Percentiles rank a stretch among this genome's conserved stretches.
phyloP scores from a whole-genome alignment of 805 yeast species.

The Ogataea henricii region DNA sequence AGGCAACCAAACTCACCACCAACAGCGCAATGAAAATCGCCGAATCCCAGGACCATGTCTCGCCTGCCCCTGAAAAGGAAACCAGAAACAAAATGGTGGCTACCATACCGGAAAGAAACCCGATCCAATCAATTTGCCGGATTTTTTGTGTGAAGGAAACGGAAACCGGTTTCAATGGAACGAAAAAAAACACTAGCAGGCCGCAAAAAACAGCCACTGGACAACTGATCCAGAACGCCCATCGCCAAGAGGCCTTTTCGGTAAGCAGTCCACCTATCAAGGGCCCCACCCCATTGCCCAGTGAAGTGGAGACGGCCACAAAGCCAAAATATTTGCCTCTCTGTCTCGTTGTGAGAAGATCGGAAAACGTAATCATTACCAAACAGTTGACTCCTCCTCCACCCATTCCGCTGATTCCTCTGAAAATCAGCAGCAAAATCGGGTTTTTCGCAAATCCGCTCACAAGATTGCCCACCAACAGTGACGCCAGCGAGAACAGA shows the following conservation, averaged over 20 bases:
- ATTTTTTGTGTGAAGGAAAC: slow-evolving; percentile 38
- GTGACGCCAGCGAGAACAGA: slow-evolving; percentile 39
- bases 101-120: slow-evolving; percentile 35
- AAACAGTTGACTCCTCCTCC: slow-evolving; percentile 53
- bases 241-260: slow-evolving; percentile 49
- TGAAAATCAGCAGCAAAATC: slow-evolving; percentile 48
- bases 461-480: slow-evolving; percentile 47
- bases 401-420: slow-evolving; percentile 58
- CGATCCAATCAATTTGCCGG: slow-evolving; percentile 46
- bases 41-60: slow-evolving; percentile 52
- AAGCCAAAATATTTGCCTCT: slow-evolving; percentile 60
- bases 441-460: slow-evolving; percentile 53
- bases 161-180: slow-evolving; percentile 37
- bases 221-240: slow-evolving; percentile 50
- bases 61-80: slow-evolving; percentile 62
- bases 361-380: slow-evolving; percentile 55
- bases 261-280: slow-evolving; percentile 54
- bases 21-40: slow-evolving; percentile 33
- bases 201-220: slow-evolving; percentile 35
- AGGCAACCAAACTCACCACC: slow-evolving; percentile 40
- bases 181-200: slow-evolving; percentile 27
- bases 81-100: slow-evolving; percentile 51
- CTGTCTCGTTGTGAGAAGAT: slow-evolving; percentile 50
- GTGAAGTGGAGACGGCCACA: slow-evolving; percentile 49
- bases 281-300: slow-evolving; percentile 58